phyloP scores from a whole-genome alignment of 352 stramenopile species.

The Phytophthora hybrid region DNA sequence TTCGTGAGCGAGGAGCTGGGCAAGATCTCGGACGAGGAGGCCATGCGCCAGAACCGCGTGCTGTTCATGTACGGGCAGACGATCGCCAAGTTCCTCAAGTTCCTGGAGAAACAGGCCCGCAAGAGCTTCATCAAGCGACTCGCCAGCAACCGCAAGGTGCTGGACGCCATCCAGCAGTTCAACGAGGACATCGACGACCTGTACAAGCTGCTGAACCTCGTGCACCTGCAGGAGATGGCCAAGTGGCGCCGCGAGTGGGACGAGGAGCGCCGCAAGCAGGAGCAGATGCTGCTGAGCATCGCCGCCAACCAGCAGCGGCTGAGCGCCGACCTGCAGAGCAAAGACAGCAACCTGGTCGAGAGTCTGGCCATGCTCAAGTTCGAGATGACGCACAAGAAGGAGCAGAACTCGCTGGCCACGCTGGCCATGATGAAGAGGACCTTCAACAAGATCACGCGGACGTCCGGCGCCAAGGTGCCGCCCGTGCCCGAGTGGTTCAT shows the following conservation, averaged over 20 bases:
- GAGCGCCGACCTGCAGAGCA: constrained; percentile 24
- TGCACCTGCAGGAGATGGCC: constrained; percentile 33
- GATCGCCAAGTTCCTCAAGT: constrained; percentile 31
- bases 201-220: constrained; percentile 32
- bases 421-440: constrained; percentile 33
- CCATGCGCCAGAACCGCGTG: constrained; percentile 32
- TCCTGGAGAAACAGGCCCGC: constrained; percentile 31
- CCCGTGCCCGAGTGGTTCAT: too few relatives aligned
- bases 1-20: constrained; percentile 32
- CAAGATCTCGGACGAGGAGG: constrained; percentile 33
- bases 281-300: neutral
- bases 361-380: constrained; percentile 10
- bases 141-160: constrained; percentile 35
- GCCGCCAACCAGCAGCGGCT: constrained; percentile 24
- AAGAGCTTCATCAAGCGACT: constrained; percentile 35
- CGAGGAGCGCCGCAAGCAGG: constrained; percentile 28
- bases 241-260: constrained; percentile 41
- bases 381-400: too few relatives aligned
- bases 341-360: constrained; percentile 31
- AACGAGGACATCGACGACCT: constrained; percentile 40
- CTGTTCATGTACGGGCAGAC: constrained; percentile 32
- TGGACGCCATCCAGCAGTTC: constrained; percentile 32
- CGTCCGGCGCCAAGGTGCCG: neutral
- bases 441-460: constrained; percentile 34
- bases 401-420: constrained; percentile 23